These are phyloP conservation scores for Endocarpon pusillum DNA, from an alignment of 495 filamentous ascomycete genomes.

Conservation along the genomic window DNA sequence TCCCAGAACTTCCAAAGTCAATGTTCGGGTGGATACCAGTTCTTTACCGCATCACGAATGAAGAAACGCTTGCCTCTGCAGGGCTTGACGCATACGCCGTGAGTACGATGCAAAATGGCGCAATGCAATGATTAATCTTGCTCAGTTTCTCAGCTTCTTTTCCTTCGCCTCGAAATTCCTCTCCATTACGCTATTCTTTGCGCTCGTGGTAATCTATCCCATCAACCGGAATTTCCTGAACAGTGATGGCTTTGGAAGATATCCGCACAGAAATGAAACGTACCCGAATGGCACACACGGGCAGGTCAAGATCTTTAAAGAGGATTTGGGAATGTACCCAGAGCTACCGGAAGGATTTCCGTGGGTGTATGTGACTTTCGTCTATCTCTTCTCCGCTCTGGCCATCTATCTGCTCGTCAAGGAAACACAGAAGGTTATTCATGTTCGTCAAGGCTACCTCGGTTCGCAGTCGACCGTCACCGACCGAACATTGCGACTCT, in stretches of 20 bases:
- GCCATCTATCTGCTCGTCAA: slow-evolving; percentile 67
- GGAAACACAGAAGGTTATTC: slow-evolving; percentile 70
- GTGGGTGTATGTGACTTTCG: slow-evolving; percentile 87
- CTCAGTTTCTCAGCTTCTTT: slow-evolving; percentile 80
- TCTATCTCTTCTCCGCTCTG: slow-evolving; percentile 74
- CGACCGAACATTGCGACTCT: slow-evolving; percentile 80
- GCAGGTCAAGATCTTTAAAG: not conserved
- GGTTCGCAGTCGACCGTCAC: slow-evolving; percentile 87
- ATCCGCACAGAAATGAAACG: too few species aligned
- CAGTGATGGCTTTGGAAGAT: slow-evolving; percentile 24
- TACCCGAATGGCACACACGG: too few species aligned
- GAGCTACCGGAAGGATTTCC: slow-evolving; percentile 35
- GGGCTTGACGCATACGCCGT: slow-evolving; percentile 92
- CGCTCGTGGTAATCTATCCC: slow-evolving; percentile 63
- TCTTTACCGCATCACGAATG: slow-evolving; percentile 74
- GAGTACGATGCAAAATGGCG: slow-evolving; percentile 15
- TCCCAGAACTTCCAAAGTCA: slow-evolving; percentile 71
- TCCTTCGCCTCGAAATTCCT: slow-evolving; percentile 83
- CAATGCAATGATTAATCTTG: not conserved
- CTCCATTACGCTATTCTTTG: slow-evolving; percentile 58
- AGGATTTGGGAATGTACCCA: slow-evolving; percentile 23
- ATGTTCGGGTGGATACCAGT: slow-evolving; percentile 91
- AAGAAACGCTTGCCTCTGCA: slow-evolving; percentile 76
- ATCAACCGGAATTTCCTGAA: slow-evolving; percentile 59
- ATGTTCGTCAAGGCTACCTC: slow-evolving; percentile 75